A percentile compares a stretch with the other conserved stretches of the same genome.
phyloP scores from a whole-genome alignment of 495 filamentous ascomycete species.

The Aspergillus affinis region DNA sequence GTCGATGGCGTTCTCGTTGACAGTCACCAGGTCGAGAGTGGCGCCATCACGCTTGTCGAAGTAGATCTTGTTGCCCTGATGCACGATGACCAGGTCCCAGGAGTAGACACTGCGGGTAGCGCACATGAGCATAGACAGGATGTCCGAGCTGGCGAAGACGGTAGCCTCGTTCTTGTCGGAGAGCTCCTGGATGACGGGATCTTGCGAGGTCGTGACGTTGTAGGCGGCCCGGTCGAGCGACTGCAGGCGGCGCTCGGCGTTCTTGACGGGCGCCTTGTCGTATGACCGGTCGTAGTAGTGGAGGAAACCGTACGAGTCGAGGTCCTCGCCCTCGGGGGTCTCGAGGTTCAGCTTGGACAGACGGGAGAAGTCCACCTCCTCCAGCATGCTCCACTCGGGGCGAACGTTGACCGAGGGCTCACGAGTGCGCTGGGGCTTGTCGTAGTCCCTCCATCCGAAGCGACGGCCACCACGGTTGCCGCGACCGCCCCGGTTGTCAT shows the following conservation, averaged over 20 bases:
- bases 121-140: slow-evolving; percentile 99
- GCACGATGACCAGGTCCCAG: slow-evolving; percentile 92
- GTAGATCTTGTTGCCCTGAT: slow-evolving; percentile 93
- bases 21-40: slow-evolving; percentile 92
- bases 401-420: slow-evolving; percentile 94
- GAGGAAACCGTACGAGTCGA: slow-evolving; percentile 94
- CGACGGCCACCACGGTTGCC: slow-evolving; percentile 71
- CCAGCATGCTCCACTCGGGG: slow-evolving; percentile 89
- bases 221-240: slow-evolving; percentile 91
- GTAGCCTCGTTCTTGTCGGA: slow-evolving; percentile 96
- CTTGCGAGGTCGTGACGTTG: slow-evolving; percentile 93
- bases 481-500: slow-evolving; percentile 52
- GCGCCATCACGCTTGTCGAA: slow-evolving; percentile 96
- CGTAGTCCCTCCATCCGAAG: slow-evolving; percentile 98
- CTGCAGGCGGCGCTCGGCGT: slow-evolving; percentile 78
- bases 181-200: slow-evolving; percentile 95
- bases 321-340: slow-evolving; percentile 87
- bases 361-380: slow-evolving; percentile 98
- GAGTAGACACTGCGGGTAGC: slow-evolving; percentile 92
- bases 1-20: slow-evolving; percentile 98
- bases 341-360: slow-evolving; percentile 94
- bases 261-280: slow-evolving; percentile 90
- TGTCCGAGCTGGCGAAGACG: slow-evolving; percentile 94
- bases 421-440: slow-evolving; percentile 95
- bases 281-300: slow-evolving; percentile 95